Evolutionary conservation across 2,329 filamentous ascomycete genomes (phyloP), one percentile per base, ranked within the genome.

Genomic region (Chalaropsis ovoidea): DNA sequence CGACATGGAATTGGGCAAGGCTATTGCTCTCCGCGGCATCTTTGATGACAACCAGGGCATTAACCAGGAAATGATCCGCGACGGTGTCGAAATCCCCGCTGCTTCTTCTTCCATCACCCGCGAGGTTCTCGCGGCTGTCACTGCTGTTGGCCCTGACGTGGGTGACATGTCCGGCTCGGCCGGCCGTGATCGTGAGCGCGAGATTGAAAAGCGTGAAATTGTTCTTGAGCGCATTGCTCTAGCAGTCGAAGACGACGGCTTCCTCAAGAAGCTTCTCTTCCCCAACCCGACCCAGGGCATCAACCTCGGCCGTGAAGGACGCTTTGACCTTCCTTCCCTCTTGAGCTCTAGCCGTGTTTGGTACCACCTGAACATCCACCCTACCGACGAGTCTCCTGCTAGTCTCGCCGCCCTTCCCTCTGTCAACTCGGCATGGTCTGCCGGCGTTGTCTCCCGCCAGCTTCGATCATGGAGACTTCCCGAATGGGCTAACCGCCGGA

Each of bases 31-130:
- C 77, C 88, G 90, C 47, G 90, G 89, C 15, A 84, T 97, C 43
- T 99, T 99, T 71, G 93, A 99, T 70, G 94, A 97, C 71, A 84
- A 80, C n/a, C 79, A 87, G 22, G 94, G 94, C 63, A 96, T 99
- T 77, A 97, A 97, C 71, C 82, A 88, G 0, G 94, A 99, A 77
- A 97, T 99, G 92, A 95, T 93, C 72, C 87, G 93, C 68, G 94
- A 99, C 70, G 94, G 94, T 10, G 83, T 99, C 0, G 82, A 89
- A n/a, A 82, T 95, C 1, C 77, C 82, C 0, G 71, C 86, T 0
- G 85, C 85, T 1, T 88, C 89, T n/a, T 87, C 86, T 67, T 95
- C 93, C 0, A 87, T 97, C 10, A 74, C 93, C 15, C 86, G 88
- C 45, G 92, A 96, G 73, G 95, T 96, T 88, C 85, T 89, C 71